Percentiles rank a stretch among this genome's conserved stretches.
Conservation (phyloP, 2,329 filamentous ascomycete genomes). For the Pseudogymnoascus verrucosus region DNA sequence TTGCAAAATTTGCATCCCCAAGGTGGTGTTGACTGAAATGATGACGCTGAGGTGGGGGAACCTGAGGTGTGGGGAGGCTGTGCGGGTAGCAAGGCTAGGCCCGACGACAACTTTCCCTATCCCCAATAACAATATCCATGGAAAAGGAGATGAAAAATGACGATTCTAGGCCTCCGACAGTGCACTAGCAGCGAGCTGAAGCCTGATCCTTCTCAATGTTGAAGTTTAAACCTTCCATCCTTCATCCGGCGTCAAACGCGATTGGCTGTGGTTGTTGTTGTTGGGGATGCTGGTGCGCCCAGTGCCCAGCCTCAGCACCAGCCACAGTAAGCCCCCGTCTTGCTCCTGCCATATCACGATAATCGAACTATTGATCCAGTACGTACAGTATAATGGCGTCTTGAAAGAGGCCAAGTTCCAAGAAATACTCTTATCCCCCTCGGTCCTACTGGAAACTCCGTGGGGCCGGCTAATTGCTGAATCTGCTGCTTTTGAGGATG, state of each 20-base stretch:
- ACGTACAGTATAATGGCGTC: background rate
- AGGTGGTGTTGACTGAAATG: background rate
- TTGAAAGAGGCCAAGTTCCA: background rate
- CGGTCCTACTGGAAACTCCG: background rate
- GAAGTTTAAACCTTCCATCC: background rate
- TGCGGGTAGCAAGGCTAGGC: background rate
- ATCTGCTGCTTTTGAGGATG: background rate
- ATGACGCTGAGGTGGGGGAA: background rate
- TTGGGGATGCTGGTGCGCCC: background rate
- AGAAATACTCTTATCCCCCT: background rate
- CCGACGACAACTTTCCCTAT: background rate
- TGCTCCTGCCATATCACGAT: background rate
- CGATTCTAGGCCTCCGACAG: background rate
- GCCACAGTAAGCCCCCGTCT: background rate
- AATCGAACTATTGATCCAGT: background rate
- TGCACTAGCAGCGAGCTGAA: background rate
- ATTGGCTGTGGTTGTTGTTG: background rate
- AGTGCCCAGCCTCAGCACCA: background rate
- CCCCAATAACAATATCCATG: background rate
- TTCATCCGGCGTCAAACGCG: background rate
- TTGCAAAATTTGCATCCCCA: background rate
- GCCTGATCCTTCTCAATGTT: background rate
- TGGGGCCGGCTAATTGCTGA: background rate
- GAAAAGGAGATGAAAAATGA: background rate
- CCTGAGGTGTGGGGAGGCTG: background rate